Conservation (phyloP, 1,284 basidiomycete species). For the Taiwanofungus camphoratus region DNA sequence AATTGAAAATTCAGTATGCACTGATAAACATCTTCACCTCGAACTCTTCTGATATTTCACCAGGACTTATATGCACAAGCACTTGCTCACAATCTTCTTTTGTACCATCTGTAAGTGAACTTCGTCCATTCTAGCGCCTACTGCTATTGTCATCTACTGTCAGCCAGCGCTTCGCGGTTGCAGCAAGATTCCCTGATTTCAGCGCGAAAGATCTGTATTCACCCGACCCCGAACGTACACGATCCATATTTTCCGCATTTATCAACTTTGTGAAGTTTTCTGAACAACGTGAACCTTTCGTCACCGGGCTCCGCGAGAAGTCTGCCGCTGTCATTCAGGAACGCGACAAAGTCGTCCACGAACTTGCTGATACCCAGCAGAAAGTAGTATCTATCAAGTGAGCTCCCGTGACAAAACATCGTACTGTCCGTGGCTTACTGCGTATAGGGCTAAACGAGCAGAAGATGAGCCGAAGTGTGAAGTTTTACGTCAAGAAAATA, state of each 20-base stretch:
- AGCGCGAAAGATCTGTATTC: constrained; percentile 66
- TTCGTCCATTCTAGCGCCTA: neutral
- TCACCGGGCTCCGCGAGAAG: constrained; percentile 53
- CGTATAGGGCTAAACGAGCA: constrained; percentile 53
- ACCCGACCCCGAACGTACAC: constrained; percentile 69
- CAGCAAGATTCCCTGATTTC: constrained; percentile 77
- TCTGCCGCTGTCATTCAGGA: constrained; percentile 53
- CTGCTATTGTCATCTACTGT: neutral
- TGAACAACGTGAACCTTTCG: constrained; percentile 61
- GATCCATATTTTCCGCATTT: constrained; percentile 75
- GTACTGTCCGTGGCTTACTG: neutral
- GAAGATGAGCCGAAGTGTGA: constrained; percentile 70
- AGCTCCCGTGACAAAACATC: constrained; percentile 22
- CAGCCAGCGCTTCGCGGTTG: constrained; percentile 62
- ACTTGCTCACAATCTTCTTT: constrained; percentile 24
- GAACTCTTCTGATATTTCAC: neutral
- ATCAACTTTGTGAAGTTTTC: constrained; percentile 92
- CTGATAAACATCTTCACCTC: no score
- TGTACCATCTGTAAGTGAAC: constrained; percentile 25
- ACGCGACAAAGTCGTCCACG: constrained; percentile 45
- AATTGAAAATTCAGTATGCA: constrained; percentile 37
- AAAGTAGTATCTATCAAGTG: constrained; percentile 62
- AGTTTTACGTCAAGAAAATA: constrained; percentile 55
- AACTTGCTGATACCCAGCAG: constrained; percentile 46
- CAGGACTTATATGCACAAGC: constrained; percentile 27